Evolutionary conservation across 495 filamentous ascomycete genomes (phyloP).

Genomic region (Neurospora sp.): DNA sequence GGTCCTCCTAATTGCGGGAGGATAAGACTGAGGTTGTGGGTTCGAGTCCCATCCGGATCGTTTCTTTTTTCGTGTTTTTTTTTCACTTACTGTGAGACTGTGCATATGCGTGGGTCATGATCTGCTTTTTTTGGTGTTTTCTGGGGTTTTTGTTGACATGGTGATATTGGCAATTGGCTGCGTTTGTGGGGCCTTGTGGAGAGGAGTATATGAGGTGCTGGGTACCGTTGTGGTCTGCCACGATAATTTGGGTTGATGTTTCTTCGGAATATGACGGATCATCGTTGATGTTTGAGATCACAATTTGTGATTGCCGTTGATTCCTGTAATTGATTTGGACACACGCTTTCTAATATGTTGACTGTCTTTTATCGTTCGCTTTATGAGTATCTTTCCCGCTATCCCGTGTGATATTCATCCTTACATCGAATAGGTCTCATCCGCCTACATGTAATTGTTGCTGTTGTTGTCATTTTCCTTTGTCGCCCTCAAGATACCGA

Average conservation of each 20-base stretch:
- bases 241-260: neutral
- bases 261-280: neutral
- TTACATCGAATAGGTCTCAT: neutral
- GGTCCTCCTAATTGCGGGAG: neutral
- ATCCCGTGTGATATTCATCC: neutral
- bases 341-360: rapidly evolving
- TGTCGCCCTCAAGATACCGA: neutral
- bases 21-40: neutral
- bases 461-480: too few relatives aligned
- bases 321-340: neutral
- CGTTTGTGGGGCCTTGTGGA: neutral
- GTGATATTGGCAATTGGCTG: neutral
- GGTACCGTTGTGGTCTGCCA: neutral
- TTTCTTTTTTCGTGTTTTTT: neutral
- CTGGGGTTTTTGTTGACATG: neutral
- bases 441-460: neutral
- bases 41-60: neutral
- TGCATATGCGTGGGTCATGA: neutral
- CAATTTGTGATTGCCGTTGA: too few relatives aligned
- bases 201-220: neutral
- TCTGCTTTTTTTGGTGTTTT: neutral
- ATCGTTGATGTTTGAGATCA: neutral
- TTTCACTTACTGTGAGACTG: neutral
- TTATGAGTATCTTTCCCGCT: neutral
- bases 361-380: rapidly evolving